A percentile compares a stretch with the other conserved stretches of the same genome.
These are phyloP conservation scores for Flaveria trinervia DNA, from an alignment of 129 eudicot genomes.

Conservation along the genomic window DNA sequence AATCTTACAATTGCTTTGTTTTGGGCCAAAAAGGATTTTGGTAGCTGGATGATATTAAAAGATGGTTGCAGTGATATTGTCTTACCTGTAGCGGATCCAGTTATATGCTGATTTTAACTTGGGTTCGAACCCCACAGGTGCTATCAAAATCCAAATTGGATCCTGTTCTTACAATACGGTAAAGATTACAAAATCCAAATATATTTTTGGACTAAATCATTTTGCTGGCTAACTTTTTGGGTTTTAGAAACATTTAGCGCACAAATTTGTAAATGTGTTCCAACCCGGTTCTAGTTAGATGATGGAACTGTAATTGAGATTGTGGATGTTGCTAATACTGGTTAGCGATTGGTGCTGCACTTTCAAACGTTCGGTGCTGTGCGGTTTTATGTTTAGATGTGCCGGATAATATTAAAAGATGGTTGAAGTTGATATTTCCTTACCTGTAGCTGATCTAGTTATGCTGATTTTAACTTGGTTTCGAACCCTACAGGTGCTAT, in stretches of 20 bases:
- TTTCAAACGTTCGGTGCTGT: neutral
- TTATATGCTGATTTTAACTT: neutral
- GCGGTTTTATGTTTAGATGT: neutral
- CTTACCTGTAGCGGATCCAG: no score
- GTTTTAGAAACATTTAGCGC: neutral
- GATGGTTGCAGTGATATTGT: neutral
- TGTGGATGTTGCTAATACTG: neutral
- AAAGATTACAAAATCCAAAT: no score
- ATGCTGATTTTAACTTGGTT: neutral
- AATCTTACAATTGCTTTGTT: slow-evolving; percentile 22
- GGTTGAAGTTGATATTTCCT: neutral
- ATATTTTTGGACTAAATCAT: no score
- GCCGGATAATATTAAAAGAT: slow-evolving; percentile 14
- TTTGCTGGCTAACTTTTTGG: neutral
- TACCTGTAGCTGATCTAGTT: neutral
- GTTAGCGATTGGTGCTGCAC: neutral
- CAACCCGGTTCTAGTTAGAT: neutral
- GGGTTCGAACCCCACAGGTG: neutral
- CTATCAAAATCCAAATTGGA: neutral
- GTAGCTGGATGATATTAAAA: slow-evolving; percentile 41
- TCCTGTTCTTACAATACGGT: no score
- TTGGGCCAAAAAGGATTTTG: slow-evolving; percentile 35
- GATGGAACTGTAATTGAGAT: neutral
- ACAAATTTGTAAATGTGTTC: neutral
- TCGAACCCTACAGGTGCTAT: neutral